phyloP scores from a whole-genome alignment of 75 land plant genomes.

The Cupressus sempervirens region DNA sequence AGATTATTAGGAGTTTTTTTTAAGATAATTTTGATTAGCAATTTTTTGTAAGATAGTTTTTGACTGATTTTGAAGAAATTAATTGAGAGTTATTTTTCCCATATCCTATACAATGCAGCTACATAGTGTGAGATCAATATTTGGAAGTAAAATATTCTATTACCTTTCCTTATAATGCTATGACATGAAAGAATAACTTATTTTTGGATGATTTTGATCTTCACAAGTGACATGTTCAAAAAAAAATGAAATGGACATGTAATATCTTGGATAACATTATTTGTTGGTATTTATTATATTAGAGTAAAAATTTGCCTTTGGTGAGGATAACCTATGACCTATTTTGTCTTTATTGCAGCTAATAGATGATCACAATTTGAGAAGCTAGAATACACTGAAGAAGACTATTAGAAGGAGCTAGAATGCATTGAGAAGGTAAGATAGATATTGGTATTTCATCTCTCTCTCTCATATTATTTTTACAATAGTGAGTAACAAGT shows the following conservation, averaged over 20 bases:
- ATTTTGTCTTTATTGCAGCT: conserved; percentile 58
- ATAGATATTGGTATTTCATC: no score
- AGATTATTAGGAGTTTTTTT: not conserved
- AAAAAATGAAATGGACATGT: not conserved
- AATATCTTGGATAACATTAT: not conserved
- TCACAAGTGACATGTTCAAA: no score
- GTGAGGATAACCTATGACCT: not conserved
- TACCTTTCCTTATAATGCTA: no score
- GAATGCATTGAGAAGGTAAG: no score
- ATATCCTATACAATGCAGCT: not conserved
- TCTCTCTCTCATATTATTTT: no score
- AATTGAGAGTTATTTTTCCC: not conserved
- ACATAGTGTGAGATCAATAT: not conserved
- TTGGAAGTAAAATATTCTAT: not conserved
- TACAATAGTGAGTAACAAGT: no score
- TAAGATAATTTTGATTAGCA: no score
- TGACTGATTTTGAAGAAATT: not conserved
- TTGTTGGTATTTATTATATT: not conserved
- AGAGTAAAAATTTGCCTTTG: not conserved
- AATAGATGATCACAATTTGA: conserved; percentile 98
- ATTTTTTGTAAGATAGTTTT: not conserved
- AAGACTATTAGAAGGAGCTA: no score
- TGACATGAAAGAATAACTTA: no score
- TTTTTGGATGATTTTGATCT: no score
- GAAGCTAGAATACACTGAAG: conserved; percentile 79